A percentile compares a stretch with the other conserved stretches of the same genome.
Conservation (phyloP, 129 eudicot genomes). For the Silybum marianum region DNA sequence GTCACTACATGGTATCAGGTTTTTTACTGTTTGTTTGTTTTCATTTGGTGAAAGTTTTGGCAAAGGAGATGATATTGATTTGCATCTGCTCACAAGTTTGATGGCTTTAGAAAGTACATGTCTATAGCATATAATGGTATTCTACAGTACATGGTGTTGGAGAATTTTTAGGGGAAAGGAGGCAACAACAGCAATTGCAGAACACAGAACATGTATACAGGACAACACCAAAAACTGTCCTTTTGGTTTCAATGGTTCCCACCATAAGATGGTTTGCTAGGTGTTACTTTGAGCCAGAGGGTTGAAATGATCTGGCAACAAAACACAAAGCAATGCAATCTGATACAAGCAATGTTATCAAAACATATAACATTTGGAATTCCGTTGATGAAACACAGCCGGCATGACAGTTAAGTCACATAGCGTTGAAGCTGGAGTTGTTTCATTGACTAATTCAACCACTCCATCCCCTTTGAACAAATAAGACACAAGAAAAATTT, state of each 20-base stretch:
- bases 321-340: not conserved
- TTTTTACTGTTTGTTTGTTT: not conserved
- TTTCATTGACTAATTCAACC: not conserved
- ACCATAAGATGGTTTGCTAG: not conserved
- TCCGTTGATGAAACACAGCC: not conserved
- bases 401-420: not conserved
- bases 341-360: not conserved
- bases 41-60: not conserved
- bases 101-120: not conserved
- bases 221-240: not conserved
- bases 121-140: constrained; percentile 2
- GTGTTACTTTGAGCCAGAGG: not conserved
- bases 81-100: not conserved
- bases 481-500: not conserved
- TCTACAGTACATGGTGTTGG: not conserved
- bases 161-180: not conserved
- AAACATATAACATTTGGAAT: not conserved
- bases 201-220: not conserved
- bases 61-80: constrained; percentile 9
- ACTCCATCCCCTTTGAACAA: not conserved
- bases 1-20: not conserved
- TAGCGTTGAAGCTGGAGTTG: not conserved
- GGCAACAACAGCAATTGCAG: constrained; percentile 1
- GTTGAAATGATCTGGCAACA: not conserved
- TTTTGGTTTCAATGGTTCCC: not conserved